Evolutionary conservation across 371 early-diverging fungal species (phyloP).

Genomic region (Mucor saturninus): DNA sequence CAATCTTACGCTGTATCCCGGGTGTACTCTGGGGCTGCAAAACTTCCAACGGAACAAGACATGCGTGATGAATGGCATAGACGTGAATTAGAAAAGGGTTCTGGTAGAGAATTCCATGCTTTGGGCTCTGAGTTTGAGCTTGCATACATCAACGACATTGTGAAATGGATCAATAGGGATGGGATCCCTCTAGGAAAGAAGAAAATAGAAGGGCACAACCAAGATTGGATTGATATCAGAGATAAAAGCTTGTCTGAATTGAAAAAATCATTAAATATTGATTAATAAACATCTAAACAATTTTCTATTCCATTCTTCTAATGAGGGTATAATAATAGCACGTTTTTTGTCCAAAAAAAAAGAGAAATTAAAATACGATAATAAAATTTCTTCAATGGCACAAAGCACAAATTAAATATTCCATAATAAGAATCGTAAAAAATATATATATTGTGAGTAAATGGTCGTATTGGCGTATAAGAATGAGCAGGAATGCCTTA

Average conservation of each 20-base stretch:
- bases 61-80: constrained; percentile 39
- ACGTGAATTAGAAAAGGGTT: constrained; percentile 17
- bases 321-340: no score
- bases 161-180: constrained; percentile 29
- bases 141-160: constrained; percentile 31
- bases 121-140: constrained; percentile 30
- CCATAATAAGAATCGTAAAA: no score
- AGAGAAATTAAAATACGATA: no score
- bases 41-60: constrained; percentile 28
- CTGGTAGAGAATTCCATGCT: constrained; percentile 34
- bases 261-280: constrained; percentile 18
- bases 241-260: constrained; percentile 18
- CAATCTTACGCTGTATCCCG: constrained; percentile 56
- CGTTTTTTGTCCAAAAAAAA: no score
- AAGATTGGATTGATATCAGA: constrained; percentile 28
- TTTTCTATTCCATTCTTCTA: no score
- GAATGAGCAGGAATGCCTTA: no score
- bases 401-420: no score
- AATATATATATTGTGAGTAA: no score
- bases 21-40: constrained; percentile 36
- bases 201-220: constrained; percentile 22
- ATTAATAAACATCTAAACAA: no score
- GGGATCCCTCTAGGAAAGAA: constrained; percentile 9
- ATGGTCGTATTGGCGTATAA: no score
- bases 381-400: no score